Evolutionary conservation across 2,329 filamentous ascomycete genomes (phyloP), one percentile per base, ranked within the genome.

Genomic region (Verticillium nonalfalfae): DNA sequence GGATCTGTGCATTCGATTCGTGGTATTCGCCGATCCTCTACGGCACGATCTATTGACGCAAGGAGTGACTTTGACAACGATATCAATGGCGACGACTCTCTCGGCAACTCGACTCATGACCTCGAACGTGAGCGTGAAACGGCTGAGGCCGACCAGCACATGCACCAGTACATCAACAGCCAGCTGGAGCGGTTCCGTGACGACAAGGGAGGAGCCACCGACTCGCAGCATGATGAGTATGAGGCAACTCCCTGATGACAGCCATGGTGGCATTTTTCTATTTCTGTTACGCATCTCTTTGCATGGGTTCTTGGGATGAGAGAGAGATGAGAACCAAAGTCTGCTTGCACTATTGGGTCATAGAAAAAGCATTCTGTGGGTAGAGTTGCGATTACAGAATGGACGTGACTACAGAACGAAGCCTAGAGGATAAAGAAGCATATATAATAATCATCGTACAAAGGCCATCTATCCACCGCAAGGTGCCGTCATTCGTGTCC

Each of bases 121-220:
- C 59, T 63, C 61, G 66, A 36, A 66, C 68, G 70, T 65, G 80
- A 83, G 54, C 80, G 82, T n/a, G 84, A 84, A 40, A 75, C 78
- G 57, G 73, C 71, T 38, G 82, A 86, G 69, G 85, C 86, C 0
- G 84, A 92, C 68, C 79, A 84, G 60, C 90, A 95, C 67, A 85
- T 96, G 70, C 88, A 91, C 63, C 84, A 86, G 66, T 97, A 96
- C 73, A 90, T 97, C 61, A 87, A 85, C 35, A 89, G 93, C 65
- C 90, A 97, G 76, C 80, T 97, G 62, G 83, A 89, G 73, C 81
- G 88, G 61, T 88, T 95, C 69, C 87, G 69, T 65, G 69, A 71
- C 31, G 71, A 73, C 21, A 68, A 66, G 59, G 58, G 61, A 4
- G 62, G 66, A 14, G 66, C 64, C 34, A 68, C 64, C 54, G 69